Percentiles rank a stretch among this genome's conserved stretches.
phyloP scores from a whole-genome alignment of 352 stramenopile species.

The Phytophthora sp. region DNA sequence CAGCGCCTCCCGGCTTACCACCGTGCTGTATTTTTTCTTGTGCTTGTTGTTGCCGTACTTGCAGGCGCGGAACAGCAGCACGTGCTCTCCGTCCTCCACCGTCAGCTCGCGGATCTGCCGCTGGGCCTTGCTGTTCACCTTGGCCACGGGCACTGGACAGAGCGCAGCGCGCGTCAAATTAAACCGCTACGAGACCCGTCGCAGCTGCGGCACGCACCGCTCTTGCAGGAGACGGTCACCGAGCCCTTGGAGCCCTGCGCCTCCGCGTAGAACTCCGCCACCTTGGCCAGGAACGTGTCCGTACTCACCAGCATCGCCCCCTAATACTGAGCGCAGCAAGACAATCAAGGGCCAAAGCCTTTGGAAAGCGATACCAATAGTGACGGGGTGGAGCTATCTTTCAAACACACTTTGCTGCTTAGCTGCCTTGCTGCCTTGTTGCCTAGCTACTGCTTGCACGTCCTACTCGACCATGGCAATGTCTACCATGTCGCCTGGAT shows the following conservation, averaged over 20 bases:
- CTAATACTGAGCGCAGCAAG: neutral
- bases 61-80: constrained; percentile 74
- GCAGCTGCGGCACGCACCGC: constrained; percentile 38
- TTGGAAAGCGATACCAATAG: constrained; percentile 21
- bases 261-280: constrained; percentile 61
- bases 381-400: constrained; percentile 19
- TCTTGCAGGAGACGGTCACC: constrained; percentile 72
- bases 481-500: constrained; percentile 70
- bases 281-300: constrained; percentile 68
- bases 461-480: constrained; percentile 59
- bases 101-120: constrained; percentile 44
- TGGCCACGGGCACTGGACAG: constrained; percentile 41
- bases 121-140: constrained; percentile 43
- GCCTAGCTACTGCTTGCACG: neutral
- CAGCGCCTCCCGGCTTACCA: constrained; percentile 33
- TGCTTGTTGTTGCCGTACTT: constrained; percentile 90
- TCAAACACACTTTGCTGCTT: constrained; percentile 8
- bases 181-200: too few species aligned
- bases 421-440: neutral
- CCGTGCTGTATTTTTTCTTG: constrained; percentile 86
- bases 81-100: constrained; percentile 51
- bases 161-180: too few species aligned
- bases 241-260: constrained; percentile 50
- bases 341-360: constrained; percentile 4
- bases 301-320: constrained; percentile 56